Conservation (phyloP, 2,329 filamentous ascomycete genomes). For the Colletotrichum liaoningense region DNA sequence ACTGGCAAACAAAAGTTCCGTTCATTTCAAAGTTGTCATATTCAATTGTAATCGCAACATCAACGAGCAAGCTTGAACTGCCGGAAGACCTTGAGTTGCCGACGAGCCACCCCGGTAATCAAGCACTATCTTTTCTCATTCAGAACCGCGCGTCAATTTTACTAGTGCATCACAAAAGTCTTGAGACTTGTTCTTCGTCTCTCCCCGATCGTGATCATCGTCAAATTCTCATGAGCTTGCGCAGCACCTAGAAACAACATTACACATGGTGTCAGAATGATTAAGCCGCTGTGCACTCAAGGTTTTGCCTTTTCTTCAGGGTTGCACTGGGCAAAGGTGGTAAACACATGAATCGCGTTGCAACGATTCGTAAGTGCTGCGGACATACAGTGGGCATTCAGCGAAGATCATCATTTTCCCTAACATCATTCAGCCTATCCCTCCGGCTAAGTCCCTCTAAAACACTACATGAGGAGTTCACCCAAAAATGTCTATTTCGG, state of each 20-base stretch:
- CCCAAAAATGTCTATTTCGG: not conserved
- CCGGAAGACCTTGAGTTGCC: not conserved
- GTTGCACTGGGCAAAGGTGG: not conserved
- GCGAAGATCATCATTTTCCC: conserved; percentile 11
- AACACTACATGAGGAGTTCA: too few relatives aligned
- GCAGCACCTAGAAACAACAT: not conserved
- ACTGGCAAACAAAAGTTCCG: not conserved
- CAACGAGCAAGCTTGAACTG: not conserved
- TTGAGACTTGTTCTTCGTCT: not conserved
- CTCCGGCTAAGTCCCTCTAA: not conserved
- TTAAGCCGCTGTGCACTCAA: not conserved
- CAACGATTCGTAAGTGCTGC: not conserved
- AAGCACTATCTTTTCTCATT: not conserved
- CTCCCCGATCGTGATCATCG: not conserved
- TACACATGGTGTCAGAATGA: not conserved
- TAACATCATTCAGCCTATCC: not conserved
- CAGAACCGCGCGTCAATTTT: not conserved
- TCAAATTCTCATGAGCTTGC: not conserved
- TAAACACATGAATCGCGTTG: not conserved
- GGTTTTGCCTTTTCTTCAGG: not conserved
- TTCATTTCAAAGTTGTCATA: not conserved
- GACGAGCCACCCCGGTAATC: not conserved
- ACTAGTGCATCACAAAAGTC: not conserved
- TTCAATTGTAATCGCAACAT: not conserved
- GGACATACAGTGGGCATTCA: not conserved